Base-by-base conservation (phyloP, 2,329 filamentous ascomycete species). In the Ophioceras dolichostomum region DNA sequence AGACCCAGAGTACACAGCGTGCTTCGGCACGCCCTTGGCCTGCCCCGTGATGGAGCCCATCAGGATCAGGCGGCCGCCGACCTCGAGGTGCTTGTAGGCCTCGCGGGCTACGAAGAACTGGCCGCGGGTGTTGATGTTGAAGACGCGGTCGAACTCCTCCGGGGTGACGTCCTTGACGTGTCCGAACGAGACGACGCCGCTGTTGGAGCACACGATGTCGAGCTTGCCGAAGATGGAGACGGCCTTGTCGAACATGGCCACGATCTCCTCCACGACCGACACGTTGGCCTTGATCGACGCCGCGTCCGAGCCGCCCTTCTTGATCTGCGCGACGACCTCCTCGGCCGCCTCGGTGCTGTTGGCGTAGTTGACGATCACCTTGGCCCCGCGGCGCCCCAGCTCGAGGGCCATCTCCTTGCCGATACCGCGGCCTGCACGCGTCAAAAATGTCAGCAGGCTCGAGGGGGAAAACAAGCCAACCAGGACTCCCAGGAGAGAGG, bases 21-120 rank as follows among this genome's bases (percentile, higher is more conserved):
- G 56, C 4, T 47, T 42, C 7, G 54, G 54, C 2, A 58, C 52
- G 21, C 41, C 47, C 36, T 51, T 51, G 39, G 45, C 50, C 35
- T 47, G 43, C 26, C 74, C 45, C 3, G 72, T 73, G 49, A 78
- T 79, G 18, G 70, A 76, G 27, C 61, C 67, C 71, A 76, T 79
- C 38, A 79, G 62, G 47, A 80, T 70, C 34, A 80, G 61, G 12
- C 75, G 64, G n/a, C 76, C 76, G 40, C 73, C 70, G 35, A 73
- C 58, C 53, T 73, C 67, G 24, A 79, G 64, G 52, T 76, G 59
- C 54, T 72, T 70, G 62, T 74, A 78, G 16, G 75, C 74, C 30
- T 72, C 68, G 48, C 74, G 70, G 5, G 70, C 73, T 24, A 77
- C 71, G 53, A 77, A 77, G 59, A 76, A 76, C 54, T 76, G 73